Base-by-base conservation (phyloP, 208 protist species). In the Acanthamoeba lenticulata region DNA sequence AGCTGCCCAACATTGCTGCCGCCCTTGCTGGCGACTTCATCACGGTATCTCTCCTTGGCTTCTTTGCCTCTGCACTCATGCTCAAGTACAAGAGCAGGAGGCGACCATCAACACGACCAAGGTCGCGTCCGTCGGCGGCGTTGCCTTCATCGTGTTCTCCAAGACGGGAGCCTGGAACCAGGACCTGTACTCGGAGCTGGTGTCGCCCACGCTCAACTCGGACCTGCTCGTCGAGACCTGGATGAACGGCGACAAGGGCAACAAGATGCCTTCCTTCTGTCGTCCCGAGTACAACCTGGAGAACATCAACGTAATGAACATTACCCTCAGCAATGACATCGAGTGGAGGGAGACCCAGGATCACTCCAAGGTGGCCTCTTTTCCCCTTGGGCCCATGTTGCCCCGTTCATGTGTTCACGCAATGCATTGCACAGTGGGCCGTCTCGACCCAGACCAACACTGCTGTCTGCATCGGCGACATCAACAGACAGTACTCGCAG, bases 401-500 rank as follows among this genome's bases (percentile, higher is more conserved):
- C 29, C 6, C 9, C 65, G 65, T 38, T 15, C 4, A 27, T 1
- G 15, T 55, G 19, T 55, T 55, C 49, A 19, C 19, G 0, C 57
- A 32, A 32, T 74, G 9, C 13, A 15, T 27, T 74, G 65, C n/a
- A 17, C 40, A 86, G 77, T 86, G 77, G 77, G 77, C 44, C 4
- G 6, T 86, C 44, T 9, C n/a, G 24, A 7, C 27, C 27, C 49
- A 57, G 77, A 57, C 7, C 24, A 19, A 38, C n/a, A 9, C 11
- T 4, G 36, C 19, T 3, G 38, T 96, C 15, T 96, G 95, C 77
- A 95, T 96, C 29, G 95, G 95, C 60, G 95, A 94, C 93, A 83
- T 96, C n/a, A 96, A 96, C 85, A 57, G 95, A 55, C 94, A 95
- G 95, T 90, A 45, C 24, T 79, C 79, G 21, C 95, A 96, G 79